phyloP scores from a whole-genome alignment of 1,139 yeast genomes.

The Meyerozyma elateridarum region DNA sequence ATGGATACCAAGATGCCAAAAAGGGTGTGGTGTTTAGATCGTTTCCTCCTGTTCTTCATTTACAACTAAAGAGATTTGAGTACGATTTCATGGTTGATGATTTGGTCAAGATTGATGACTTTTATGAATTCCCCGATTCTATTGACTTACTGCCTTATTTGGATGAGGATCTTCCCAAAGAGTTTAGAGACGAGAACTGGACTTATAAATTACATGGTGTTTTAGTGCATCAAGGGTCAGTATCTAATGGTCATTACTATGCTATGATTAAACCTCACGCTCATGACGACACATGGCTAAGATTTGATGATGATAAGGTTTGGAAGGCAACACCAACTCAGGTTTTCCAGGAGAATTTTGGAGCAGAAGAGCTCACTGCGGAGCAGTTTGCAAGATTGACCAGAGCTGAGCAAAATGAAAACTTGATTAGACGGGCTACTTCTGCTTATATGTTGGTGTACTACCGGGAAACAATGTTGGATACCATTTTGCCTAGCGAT shows the following conservation, averaged over 20 bases:
- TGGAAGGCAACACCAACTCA: slow-evolving; percentile 80
- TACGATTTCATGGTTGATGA: slow-evolving; percentile 89
- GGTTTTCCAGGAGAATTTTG: slow-evolving; percentile 90
- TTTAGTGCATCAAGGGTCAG: slow-evolving; percentile 91
- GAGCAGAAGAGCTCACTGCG: slow-evolving; percentile 58
- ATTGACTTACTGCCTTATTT: slow-evolving; percentile 79
- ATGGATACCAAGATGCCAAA: slow-evolving; percentile 91
- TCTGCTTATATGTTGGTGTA: slow-evolving; percentile 98
- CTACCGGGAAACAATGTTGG: slow-evolving; percentile 60
- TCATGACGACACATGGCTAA: slow-evolving; percentile 66
- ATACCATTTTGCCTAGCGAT: slow-evolving; percentile 53
- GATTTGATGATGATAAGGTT: slow-evolving; percentile 94
- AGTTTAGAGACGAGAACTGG: slow-evolving; percentile 56
- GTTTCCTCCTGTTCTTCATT: slow-evolving; percentile 89
- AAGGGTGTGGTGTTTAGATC: slow-evolving; percentile 91
- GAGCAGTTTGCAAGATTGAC: slow-evolving; percentile 46
- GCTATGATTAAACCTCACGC: slow-evolving; percentile 83
- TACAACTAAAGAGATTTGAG: slow-evolving; percentile 91
- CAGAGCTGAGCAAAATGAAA: slow-evolving; percentile 58
- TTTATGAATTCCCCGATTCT: slow-evolving; percentile 81
- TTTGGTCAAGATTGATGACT: slow-evolving; percentile 86
- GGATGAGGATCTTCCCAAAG: slow-evolving; percentile 49
- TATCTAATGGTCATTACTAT: slow-evolving; percentile 93
- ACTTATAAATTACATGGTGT: slow-evolving; percentile 87
- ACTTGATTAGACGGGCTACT: slow-evolving; percentile 70